Evolutionary conservation across 345 rosid genomes (phyloP).

Genomic region (rapeseed (Brassica napus)): Da-Ae NC_063437.1:3313501-3314000

Average conservation of each 20-base stretch:
- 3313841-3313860: slow-evolving; percentile 2
- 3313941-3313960: background rate
- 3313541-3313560: slow-evolving; percentile 80
- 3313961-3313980: background rate
- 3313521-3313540: slow-evolving; percentile 78
- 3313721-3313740: background rate
- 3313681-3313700: background rate
- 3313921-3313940: background rate
- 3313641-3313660: background rate
- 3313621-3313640: slow-evolving; percentile 8
- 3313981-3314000: background rate
- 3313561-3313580: slow-evolving; percentile 94
- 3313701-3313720: background rate
- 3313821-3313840: slow-evolving; percentile 13
- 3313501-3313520: slow-evolving; percentile 95
- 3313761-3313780: background rate
- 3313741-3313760: background rate
- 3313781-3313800: slow-evolving; percentile 13
- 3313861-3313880: background rate
- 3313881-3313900: background rate
- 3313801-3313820: slow-evolving; percentile 9
- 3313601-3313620: background rate
- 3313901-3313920: background rate
- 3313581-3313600: slow-evolving; percentile 25
- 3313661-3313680: background rate